Evolutionary conservation across 495 filamentous ascomycete genomes (phyloP).

Genomic region (Xylaria sp.): DNA sequence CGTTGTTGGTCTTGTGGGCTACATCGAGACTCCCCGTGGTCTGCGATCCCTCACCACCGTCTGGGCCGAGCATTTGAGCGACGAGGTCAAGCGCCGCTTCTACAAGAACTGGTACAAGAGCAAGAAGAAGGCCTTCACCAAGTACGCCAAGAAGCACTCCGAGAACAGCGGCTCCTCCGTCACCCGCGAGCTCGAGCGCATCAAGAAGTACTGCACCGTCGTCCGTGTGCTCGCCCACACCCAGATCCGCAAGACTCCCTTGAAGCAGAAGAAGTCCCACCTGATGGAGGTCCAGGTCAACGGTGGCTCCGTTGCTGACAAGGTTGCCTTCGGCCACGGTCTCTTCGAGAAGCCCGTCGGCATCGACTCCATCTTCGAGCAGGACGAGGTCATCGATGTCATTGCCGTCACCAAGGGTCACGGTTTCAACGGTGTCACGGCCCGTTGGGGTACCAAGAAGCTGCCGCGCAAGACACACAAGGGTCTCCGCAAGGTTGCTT

Average conservation of each 20-base stretch:
- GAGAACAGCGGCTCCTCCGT: constrained; percentile 87
- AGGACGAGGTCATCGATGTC: constrained; percentile 99
- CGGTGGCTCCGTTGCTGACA: constrained; percentile 91
- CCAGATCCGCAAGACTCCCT: constrained; percentile 97
- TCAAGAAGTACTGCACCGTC: constrained; percentile 99
- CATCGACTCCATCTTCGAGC: constrained; percentile 95
- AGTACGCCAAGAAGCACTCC: constrained; percentile 99
- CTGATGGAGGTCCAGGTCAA: constrained; percentile 99
- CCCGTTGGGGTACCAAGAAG: constrained; percentile 99
- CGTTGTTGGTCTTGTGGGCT: constrained; percentile 98
- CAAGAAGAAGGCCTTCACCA: constrained; percentile 99
- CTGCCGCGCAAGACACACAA: constrained; percentile 99
- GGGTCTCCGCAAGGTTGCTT: constrained; percentile 99
- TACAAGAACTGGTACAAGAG: constrained; percentile 99
- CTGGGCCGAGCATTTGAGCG: constrained; percentile 98
- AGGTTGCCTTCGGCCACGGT: constrained; percentile 92
- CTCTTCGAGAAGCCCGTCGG: constrained; percentile 98
- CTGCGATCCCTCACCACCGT: constrained; percentile 99
- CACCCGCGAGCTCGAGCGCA: constrained; percentile 96
- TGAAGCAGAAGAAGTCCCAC: constrained; percentile 99
- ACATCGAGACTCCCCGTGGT: constrained; percentile 99
- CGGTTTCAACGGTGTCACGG: constrained; percentile 96
- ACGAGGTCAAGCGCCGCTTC: constrained; percentile 99
- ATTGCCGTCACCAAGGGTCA: constrained; percentile 99
- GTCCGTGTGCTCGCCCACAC: constrained; percentile 99